phyloP scores from a whole-genome alignment of 2,329 filamentous ascomycete species.

The Lecanicillium sp. region DNA sequence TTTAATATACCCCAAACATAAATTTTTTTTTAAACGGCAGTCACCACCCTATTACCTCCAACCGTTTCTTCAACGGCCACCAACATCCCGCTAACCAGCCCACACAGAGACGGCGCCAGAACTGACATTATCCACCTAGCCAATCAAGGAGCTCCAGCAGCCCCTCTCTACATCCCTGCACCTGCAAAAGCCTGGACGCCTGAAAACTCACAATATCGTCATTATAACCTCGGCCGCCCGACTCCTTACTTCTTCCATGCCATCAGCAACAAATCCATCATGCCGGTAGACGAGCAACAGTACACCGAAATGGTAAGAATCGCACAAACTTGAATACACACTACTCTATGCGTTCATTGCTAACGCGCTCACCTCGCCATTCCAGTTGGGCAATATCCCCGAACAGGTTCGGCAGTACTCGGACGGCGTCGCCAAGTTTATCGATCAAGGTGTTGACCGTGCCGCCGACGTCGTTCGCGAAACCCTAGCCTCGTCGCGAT shows the following conservation, averaged over 20 bases:
- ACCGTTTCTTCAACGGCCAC: too few relatives aligned
- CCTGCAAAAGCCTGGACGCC: too few relatives aligned
- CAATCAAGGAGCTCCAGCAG: conserved; percentile 9
- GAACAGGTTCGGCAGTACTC: conserved; percentile 64
- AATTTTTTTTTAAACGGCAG: too few relatives aligned
- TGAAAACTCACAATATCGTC: conserved; percentile 5
- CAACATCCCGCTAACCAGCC: too few relatives aligned
- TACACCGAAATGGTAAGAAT: conserved; percentile 68
- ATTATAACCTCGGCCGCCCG: background rate
- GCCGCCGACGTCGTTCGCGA: conserved; percentile 65
- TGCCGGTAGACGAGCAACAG: conserved; percentile 74
- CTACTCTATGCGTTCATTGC: conserved; percentile 1
- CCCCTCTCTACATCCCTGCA: conserved; percentile 1
- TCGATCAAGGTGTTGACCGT: conserved; percentile 73
- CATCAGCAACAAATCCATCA: conserved; percentile 29
- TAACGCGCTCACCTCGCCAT: background rate
- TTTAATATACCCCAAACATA: too few relatives aligned
- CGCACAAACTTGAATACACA: too few relatives aligned
- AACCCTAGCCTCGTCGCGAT: conserved; percentile 55
- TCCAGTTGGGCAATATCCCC: conserved; percentile 43
- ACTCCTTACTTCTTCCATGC: conserved; percentile 10
- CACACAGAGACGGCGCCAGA: too few relatives aligned
- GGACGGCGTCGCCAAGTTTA: conserved; percentile 64
- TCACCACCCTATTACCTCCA: too few relatives aligned
- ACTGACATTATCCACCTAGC: background rate